Percentiles rank a stretch among this genome's conserved stretches.
phyloP scores from a whole-genome alignment of 805 yeast genomes.

The Kodamaea kaohsiungensis region DNA sequence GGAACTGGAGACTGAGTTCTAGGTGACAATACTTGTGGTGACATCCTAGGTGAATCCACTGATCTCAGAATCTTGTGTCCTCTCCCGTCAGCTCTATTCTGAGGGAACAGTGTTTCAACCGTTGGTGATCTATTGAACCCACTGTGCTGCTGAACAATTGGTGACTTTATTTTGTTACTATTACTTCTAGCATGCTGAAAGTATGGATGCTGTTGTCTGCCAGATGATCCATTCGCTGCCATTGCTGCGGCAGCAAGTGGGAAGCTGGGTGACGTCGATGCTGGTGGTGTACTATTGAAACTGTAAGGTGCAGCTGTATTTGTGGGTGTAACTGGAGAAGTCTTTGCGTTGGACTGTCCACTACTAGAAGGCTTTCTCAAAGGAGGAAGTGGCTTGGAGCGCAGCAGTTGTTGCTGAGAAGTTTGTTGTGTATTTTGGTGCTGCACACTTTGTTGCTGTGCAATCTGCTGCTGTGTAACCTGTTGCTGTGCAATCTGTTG shows the following conservation, averaged over 20 bases:
- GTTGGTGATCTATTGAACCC: background rate
- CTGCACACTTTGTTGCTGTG: background rate
- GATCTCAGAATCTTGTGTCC: slow-evolving; percentile 3
- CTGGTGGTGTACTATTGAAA: background rate
- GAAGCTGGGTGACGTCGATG: slow-evolving; percentile 1
- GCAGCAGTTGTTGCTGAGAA: background rate
- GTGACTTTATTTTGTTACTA: slow-evolving; percentile 2
- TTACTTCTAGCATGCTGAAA: slow-evolving; percentile 7
- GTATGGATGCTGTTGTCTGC: slow-evolving; percentile 6
- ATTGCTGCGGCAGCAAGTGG: slow-evolving; percentile 9
- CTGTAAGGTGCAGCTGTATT: background rate
- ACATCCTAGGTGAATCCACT: background rate
- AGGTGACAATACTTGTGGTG: background rate
- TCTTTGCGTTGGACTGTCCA: background rate
- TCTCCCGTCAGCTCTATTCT: background rate
- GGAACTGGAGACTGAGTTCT: background rate
- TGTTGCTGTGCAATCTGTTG: background rate
- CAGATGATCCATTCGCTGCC: slow-evolving; percentile 1
- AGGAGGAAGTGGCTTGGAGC: slow-evolving; percentile 1
- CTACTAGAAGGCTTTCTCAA: slow-evolving; percentile 1
- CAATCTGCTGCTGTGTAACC: background rate
- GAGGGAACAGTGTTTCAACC: background rate
- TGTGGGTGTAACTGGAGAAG: background rate
- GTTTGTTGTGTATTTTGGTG: too few relatives aligned
- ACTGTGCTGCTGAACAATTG: background rate